Conservation (phyloP, 2,329 filamentous ascomycete genomes). For the Tricladium varicosporioides region DNA sequence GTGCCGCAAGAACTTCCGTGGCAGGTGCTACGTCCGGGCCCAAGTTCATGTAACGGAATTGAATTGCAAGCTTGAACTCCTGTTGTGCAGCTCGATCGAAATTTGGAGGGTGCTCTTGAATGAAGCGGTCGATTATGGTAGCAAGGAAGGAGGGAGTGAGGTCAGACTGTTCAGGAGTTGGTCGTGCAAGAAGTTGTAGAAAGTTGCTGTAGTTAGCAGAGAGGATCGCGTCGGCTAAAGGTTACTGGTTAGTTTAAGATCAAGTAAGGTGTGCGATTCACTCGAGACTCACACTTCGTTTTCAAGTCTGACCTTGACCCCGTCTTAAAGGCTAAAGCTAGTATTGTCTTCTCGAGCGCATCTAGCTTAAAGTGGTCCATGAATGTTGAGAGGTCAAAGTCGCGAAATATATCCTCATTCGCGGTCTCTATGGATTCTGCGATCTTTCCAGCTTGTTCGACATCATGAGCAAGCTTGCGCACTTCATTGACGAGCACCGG, state of each 20-base stretch:
- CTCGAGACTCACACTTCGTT: constrained; percentile 69
- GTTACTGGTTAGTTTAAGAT: constrained; percentile 2
- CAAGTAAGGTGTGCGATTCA: too few relatives aligned
- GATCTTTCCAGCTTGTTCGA: constrained; percentile 83
- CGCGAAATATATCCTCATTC: constrained; percentile 89
- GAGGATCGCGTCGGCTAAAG: constrained; percentile 81
- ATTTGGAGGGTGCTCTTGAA: constrained; percentile 81
- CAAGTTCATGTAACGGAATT: constrained; percentile 58
- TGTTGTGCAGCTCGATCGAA: constrained; percentile 75
- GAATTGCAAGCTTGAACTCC: constrained; percentile 61
- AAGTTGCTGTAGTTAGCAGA: constrained; percentile 77
- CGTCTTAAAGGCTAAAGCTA: constrained; percentile 85
- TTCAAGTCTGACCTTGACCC: constrained; percentile 79
- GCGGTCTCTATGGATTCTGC: constrained; percentile 89
- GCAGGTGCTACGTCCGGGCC: constrained; percentile 64
- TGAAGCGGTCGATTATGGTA: constrained; percentile 78
- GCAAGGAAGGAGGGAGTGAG: constrained; percentile 70
- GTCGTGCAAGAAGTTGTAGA: constrained; percentile 69
- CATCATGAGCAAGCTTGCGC: constrained; percentile 77
- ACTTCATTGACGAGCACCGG: constrained; percentile 80
- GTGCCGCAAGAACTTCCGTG: constrained; percentile 65
- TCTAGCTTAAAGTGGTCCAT: constrained; percentile 96
- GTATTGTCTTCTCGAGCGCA: constrained; percentile 79
- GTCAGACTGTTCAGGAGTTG: constrained; percentile 63
- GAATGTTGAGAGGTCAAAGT: constrained; percentile 94